Evolutionary conservation across 2,329 filamentous ascomycete species (phyloP).

Genomic region (Verticillium alfalfae): DNA sequence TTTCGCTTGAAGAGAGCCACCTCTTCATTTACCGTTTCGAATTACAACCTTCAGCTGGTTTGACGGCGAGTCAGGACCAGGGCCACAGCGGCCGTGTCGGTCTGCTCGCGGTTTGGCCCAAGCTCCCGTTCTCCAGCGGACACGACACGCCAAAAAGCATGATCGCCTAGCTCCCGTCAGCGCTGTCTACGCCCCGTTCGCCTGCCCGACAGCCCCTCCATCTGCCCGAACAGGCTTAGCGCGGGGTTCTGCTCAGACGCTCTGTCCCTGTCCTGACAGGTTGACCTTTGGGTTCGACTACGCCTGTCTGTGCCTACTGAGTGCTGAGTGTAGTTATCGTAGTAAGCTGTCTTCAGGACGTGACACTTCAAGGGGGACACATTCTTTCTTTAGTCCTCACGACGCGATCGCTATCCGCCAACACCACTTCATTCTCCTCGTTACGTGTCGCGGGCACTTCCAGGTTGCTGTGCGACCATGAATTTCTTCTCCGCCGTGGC

Average conservation of each 20-base stretch:
- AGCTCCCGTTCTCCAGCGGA: neutral
- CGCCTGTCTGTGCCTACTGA: no score
- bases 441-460: neutral
- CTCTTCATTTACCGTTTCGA: no score
- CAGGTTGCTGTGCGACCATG: constrained; percentile 48
- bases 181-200: neutral
- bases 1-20: no score
- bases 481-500: constrained; percentile 96
- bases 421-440: no score
- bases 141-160: neutral
- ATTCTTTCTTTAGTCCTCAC: neutral
- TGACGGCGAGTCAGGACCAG: no score
- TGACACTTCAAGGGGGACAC: neutral
- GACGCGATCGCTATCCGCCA: neutral
- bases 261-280: neutral
- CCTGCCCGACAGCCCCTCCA: constrained; percentile 7
- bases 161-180: neutral
- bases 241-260: constrained; percentile 7
- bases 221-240: constrained; percentile 8
- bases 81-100: no score
- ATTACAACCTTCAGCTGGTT: no score
- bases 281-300: neutral
- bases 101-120: neutral
- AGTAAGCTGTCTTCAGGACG: neutral
- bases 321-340: neutral